Evolutionary conservation across 192 early-diverging fungal species (phyloP), one percentile per base, ranked within the genome.

Genomic region (Coemansia javaensis): DNA sequence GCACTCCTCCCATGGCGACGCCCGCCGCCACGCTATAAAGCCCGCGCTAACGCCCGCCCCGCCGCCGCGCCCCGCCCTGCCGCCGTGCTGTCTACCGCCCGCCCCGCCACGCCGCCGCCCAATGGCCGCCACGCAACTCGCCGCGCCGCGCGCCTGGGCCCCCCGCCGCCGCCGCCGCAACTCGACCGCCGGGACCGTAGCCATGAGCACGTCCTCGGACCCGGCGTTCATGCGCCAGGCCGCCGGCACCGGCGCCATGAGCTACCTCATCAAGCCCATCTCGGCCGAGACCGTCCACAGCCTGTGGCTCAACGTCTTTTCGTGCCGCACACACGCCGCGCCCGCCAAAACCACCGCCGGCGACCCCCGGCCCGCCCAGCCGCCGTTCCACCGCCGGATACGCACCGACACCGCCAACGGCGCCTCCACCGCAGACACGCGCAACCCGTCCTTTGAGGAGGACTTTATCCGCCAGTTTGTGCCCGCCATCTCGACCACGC

Each of bases 401-500:
- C 69, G 69, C 22, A 48, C 62, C 32, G 53, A 64, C 32, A 55
- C 69, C 5, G 33, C 53, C 18, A 64, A 64, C 33, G 62, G 62
- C 21, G 45, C 69, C 0, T 52, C 35, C 17, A 67, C 71, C 6
- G 63, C 71, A 2, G 71, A 75, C 41, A 46, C 51, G 12, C 63
- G 71, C 45, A 75, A 75, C 34, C 16, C 64, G 17, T 44, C 63
- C 8, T 75, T 75, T 53, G 71, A 75, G 32, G 65, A 66, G 30
- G 71, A 75, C 59, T 75, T 75, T 67, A 67, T 75, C 33, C 63
- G 71, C 22, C 71, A 75, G 49, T 75, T 75, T 59, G 59, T 75
- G 28, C 71, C 71, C 0, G 64, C 54, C 2, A 75, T 75, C 40
- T 53, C 62, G 4, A 49, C 37, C 35, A 73, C 69, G 27, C 53